Percentiles rank a stretch among this genome's conserved stretches.
These are phyloP conservation scores for Fusarium sp. DNA, from an alignment of 2,329 filamentous ascomycete genomes.

Conservation along the genomic window DNA sequence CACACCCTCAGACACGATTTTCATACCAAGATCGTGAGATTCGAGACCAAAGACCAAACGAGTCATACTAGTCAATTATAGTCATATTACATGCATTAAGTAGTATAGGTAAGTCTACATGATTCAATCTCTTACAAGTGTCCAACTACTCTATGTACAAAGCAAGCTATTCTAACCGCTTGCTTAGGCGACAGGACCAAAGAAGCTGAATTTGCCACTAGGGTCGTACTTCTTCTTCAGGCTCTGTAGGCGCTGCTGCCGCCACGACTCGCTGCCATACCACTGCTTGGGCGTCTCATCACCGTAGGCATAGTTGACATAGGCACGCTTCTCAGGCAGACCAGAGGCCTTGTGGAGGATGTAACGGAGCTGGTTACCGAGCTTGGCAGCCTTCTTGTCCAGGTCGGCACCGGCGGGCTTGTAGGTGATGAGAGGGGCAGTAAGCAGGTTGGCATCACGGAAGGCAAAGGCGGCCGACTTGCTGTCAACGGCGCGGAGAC, in stretches of 20 bases:
- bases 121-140: background rate
- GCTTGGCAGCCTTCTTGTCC: constrained; percentile 32
- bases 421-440: constrained; percentile 40
- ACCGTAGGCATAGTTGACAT: constrained; percentile 66
- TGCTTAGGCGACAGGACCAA: constrained; percentile 48
- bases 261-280: constrained; percentile 64
- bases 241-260: constrained; percentile 56
- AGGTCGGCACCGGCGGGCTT: constrained; percentile 15
- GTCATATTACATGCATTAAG: background rate
- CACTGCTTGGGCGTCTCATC: constrained; percentile 54
- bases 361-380: constrained; percentile 30
- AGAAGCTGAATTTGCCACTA: constrained; percentile 57
- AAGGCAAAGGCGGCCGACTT: constrained; percentile 37
- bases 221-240: constrained; percentile 65
- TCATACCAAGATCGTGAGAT: background rate
- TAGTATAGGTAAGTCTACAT: background rate
- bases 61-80: background rate
- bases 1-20: background rate
- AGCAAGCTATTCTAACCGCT: background rate
- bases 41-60: background rate
- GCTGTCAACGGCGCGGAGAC: constrained; percentile 36
- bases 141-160: background rate
- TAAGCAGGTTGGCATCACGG: constrained; percentile 37
- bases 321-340: constrained; percentile 25
- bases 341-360: constrained; percentile 31